These are phyloP conservation scores for Calonectria ilicicola DNA, from an alignment of 2,329 filamentous ascomycete genomes.

Conservation along the genomic window DNA sequence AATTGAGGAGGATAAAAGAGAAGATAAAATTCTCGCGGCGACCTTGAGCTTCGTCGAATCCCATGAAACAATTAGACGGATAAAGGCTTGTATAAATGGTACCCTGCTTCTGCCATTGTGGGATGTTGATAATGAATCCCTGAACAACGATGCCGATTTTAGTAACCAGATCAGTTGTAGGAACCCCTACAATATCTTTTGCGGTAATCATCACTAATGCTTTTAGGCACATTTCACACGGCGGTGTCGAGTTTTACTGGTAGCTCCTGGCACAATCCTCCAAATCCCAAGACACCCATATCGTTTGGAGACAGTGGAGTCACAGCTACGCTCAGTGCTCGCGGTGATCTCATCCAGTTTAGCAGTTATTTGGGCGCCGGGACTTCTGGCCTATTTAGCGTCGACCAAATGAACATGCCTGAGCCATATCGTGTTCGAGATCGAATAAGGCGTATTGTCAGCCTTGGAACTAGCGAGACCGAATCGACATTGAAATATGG, in stretches of 20 bases:
- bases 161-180: no score
- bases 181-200: no score
- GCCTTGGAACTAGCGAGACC: not conserved
- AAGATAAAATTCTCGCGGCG: conserved; percentile 30
- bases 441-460: not conserved
- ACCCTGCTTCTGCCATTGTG: not conserved
- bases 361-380: not conserved
- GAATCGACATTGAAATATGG: not conserved
- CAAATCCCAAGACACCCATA: not conserved
- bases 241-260: no score
- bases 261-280: not conserved
- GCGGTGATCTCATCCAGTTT: not conserved
- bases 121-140: not conserved
- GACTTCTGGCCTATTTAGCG: not conserved
- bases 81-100: not conserved
- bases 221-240: not conserved
- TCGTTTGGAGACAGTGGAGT: not conserved
- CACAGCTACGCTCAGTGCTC: not conserved
- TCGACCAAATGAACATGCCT: not conserved
- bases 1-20: conserved; percentile 48
- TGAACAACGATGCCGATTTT: no score
- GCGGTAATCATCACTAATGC: not conserved
- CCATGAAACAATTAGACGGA: not conserved
- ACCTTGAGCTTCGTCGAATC: conserved; percentile 18
- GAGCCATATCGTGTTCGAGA: not conserved